These are phyloP conservation scores for Talaromyces pinophilus DNA, from an alignment of 2,329 filamentous ascomycete genomes.

Conservation along the genomic window DNA sequence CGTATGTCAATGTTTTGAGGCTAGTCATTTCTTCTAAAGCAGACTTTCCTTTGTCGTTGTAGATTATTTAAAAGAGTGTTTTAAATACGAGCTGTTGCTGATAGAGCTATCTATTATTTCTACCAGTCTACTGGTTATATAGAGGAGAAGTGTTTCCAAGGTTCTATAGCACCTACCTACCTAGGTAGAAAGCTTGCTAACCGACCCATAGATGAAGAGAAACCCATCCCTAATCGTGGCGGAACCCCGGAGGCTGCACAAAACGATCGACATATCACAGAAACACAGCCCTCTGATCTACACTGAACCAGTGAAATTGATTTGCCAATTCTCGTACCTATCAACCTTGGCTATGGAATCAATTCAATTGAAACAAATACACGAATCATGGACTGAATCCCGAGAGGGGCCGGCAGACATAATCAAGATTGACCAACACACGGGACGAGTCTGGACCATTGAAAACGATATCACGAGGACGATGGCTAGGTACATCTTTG, in stretches of 20 bases:
- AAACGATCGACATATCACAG: neutral
- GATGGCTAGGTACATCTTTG: neutral
- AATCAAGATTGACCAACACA: constrained; percentile 8
- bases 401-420: neutral
- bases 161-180: neutral
- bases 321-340: neutral
- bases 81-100: neutral
- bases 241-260: neutral
- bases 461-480: neutral
- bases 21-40: constrained; percentile 20
- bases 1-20: constrained; percentile 14
- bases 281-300: constrained; percentile 7
- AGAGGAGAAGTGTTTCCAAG: neutral
- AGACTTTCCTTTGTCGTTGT: constrained; percentile 24
- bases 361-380: neutral
- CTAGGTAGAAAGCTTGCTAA: neutral
- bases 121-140: too few species aligned
- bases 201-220: constrained; percentile 2
- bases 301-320: neutral
- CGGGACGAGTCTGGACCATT: neutral
- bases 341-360: neutral
- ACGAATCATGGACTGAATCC: neutral
- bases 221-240: neutral
- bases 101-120: neutral
- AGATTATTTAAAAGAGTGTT: constrained; percentile 19